Evolutionary conservation across 768 basidiomycete species (phyloP).

Genomic region (Amanita polypyramis): DNA sequence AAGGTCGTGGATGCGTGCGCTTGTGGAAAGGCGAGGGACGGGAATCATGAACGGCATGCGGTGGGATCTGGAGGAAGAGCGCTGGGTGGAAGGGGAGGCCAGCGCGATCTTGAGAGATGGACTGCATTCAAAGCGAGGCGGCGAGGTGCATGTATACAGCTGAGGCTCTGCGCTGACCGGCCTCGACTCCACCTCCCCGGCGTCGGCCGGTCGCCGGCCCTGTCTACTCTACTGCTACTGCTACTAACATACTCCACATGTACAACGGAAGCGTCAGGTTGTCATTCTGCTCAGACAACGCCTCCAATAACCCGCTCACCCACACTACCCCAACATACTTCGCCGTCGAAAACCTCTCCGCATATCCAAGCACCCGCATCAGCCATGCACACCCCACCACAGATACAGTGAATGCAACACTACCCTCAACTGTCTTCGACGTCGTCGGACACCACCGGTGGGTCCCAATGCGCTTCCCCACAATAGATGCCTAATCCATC

Average conservation of each 20-base stretch:
- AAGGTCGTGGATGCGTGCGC: constrained; percentile 21
- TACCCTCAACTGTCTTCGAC: constrained; percentile 88
- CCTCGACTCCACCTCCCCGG: not conserved
- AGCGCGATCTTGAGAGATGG: constrained; percentile 1
- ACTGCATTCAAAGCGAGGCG: not conserved
- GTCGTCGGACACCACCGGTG: constrained; percentile 79
- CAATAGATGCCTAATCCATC: constrained; percentile 70
- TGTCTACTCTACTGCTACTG: constrained; percentile 23
- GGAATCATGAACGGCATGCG: constrained; percentile 1
- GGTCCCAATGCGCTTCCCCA: constrained; percentile 76
- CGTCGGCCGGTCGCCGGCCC: not conserved
- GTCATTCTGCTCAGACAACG: constrained; percentile 91
- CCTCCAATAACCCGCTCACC: constrained; percentile 72
- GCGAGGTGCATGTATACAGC: not conserved
- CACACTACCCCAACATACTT: constrained; percentile 41
- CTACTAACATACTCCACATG: constrained; percentile 81
- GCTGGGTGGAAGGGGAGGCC: constrained; percentile 1
- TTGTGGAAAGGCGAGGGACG: constrained; percentile 8
- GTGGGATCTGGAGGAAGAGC: not conserved
- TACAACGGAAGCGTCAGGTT: constrained; percentile 95
- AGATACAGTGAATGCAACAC: constrained; percentile 66
- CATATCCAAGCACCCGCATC: constrained; percentile 59
- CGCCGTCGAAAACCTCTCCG: constrained; percentile 71
- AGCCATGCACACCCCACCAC: constrained; percentile 60
- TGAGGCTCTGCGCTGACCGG: not conserved